Evolutionary conservation across 805 yeast genomes (phyloP).

Genomic region (Metschnikowia kofuensis): DNA sequence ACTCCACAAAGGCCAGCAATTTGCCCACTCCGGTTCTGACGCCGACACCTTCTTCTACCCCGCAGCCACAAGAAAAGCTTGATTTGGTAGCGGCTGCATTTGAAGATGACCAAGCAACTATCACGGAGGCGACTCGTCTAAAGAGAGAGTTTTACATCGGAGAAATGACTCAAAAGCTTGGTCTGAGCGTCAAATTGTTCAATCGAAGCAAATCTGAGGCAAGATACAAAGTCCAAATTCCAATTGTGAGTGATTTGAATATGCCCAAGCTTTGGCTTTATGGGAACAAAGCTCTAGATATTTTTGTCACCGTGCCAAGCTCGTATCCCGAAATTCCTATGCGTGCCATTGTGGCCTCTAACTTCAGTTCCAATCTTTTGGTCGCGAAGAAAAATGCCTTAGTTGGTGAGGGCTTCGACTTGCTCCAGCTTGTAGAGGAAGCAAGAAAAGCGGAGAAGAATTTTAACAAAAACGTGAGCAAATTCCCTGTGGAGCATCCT

Average conservation of each 20-base stretch:
- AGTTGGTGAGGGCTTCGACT: constrained; percentile 12
- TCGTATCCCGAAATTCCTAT: constrained; percentile 29
- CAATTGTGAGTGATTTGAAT: constrained; percentile 18
- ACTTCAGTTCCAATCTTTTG: constrained; percentile 30
- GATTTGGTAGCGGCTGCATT: constrained; percentile 8
- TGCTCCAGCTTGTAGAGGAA: constrained; percentile 21
- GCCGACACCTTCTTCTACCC: constrained; percentile 1
- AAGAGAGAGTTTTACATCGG: constrained; percentile 17
- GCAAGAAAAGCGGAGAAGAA: constrained; percentile 28
- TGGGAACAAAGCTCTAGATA: constrained; percentile 24
- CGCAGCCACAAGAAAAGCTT: constrained; percentile 1
- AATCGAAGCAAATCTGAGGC: constrained; percentile 24
- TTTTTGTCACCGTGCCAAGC: constrained; percentile 32
- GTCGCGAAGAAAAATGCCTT: constrained; percentile 21
- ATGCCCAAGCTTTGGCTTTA: constrained; percentile 31
- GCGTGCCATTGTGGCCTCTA: constrained; percentile 25
- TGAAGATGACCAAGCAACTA: background rate
- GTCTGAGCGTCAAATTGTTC: constrained; percentile 24
- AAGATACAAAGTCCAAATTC: constrained; percentile 32
- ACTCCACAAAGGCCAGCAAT: constrained; percentile 1
- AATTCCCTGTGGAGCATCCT: constrained; percentile 13
- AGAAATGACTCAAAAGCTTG: constrained; percentile 28
- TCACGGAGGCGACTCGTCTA: constrained; percentile 7
- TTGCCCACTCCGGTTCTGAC: constrained; percentile 3
- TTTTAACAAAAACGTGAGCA: constrained; percentile 23